Evolutionary conservation across 176 grass and related monocot genomes (phyloP).

Genomic region (Aegilops longissima): DNA sequence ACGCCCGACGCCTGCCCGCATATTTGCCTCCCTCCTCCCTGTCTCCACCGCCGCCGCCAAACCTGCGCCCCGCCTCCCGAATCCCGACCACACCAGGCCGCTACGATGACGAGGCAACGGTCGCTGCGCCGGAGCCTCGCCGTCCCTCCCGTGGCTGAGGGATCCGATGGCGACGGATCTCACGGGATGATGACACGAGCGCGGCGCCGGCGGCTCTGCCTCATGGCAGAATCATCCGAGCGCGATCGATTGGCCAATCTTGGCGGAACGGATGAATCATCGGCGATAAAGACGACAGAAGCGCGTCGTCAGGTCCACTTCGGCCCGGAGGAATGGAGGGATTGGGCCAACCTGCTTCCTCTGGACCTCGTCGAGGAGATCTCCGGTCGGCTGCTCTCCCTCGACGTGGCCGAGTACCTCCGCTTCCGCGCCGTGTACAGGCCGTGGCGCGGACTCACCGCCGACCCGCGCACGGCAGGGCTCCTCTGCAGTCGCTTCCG

Average conservation of each 20-base stretch:
- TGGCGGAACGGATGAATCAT: too few relatives aligned
- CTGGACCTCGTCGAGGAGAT: not conserved
- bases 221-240: not conserved
- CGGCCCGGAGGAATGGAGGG: not conserved
- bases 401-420: too few relatives aligned
- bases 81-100: too few relatives aligned
- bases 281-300: too few relatives aligned
- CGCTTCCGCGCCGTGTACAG: too few relatives aligned
- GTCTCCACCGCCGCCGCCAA: too few relatives aligned
- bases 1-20: too few relatives aligned
- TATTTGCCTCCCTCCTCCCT: too few relatives aligned
- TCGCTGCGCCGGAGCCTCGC: not conserved
- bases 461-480: not conserved
- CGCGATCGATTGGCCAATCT: not conserved
- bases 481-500: not conserved
- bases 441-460: too few relatives aligned
- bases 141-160: not conserved
- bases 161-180: not conserved
- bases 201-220: not conserved
- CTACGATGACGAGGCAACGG: not conserved
- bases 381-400: not conserved
- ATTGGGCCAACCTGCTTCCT: slow-evolving; percentile 1
- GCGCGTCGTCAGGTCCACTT: too few relatives aligned
- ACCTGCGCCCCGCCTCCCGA: too few relatives aligned
- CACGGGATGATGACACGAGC: not conserved